Percentiles rank a stretch among this genome's conserved stretches.
These are phyloP conservation scores for Collybia sp. DNA, from an alignment of 768 basidiomycete genomes.

Conservation along the genomic window DNA sequence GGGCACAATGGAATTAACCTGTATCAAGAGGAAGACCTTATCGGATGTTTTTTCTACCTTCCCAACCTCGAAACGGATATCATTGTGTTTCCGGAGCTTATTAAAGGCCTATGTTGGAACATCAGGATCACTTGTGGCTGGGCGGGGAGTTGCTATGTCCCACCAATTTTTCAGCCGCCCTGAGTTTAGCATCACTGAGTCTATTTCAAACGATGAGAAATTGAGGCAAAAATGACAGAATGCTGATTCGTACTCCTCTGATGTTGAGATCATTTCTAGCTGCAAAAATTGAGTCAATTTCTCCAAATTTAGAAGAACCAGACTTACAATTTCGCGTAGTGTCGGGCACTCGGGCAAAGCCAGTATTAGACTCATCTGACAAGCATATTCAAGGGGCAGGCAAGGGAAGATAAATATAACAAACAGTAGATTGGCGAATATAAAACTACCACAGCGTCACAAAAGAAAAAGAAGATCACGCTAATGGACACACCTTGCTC, in stretches of 20 bases:
- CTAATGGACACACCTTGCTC: slow-evolving; percentile 60
- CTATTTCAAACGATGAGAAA: slow-evolving; percentile 28
- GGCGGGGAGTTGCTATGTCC: not conserved
- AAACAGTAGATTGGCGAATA: slow-evolving; percentile 64
- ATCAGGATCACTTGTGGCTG: not conserved
- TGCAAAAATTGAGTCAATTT: slow-evolving; percentile 16
- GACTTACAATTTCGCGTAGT: slow-evolving; percentile 64
- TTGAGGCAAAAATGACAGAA: not conserved
- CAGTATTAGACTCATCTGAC: slow-evolving; percentile 66
- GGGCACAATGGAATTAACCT: slow-evolving; percentile 42
- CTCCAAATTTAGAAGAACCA: not conserved
- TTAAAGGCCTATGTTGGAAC: slow-evolving; percentile 43
- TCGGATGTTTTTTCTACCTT: slow-evolving; percentile 68
- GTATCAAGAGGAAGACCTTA: slow-evolving; percentile 78
- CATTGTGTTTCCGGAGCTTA: slow-evolving; percentile 63
- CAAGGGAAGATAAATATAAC: slow-evolving; percentile 6
- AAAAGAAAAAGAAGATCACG: not conserved
- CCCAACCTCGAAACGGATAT: slow-evolving; percentile 74
- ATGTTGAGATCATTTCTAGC: slow-evolving; percentile 60
- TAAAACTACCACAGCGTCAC: slow-evolving; percentile 52
- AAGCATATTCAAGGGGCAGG: not conserved
- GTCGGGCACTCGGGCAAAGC: slow-evolving; percentile 49
- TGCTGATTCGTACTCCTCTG: slow-evolving; percentile 54
- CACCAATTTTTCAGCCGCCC: slow-evolving; percentile 75
- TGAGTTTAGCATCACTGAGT: slow-evolving; percentile 62